Evolutionary conservation across 1,284 basidiomycete species (phyloP), one percentile per base, ranked within the genome.

Genomic region (Fomitiporia mediterranea): DNA sequence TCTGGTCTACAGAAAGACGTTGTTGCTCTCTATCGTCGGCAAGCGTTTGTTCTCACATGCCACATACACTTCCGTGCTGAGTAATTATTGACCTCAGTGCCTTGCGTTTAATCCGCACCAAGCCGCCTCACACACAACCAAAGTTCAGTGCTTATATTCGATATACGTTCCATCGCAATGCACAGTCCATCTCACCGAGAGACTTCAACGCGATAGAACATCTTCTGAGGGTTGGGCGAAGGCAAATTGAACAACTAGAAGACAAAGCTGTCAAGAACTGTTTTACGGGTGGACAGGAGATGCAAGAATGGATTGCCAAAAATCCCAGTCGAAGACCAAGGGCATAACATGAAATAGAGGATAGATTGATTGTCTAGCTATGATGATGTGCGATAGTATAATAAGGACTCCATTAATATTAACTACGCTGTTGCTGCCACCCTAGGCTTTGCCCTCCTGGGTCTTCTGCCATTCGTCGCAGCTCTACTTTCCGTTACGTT

Each of bases 1-100:
- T 88, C 86, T 2, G 87, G 87, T 11, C 71, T 89, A 21, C 88
- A 90, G 66, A 81, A 71, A 62, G 83, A 90, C 32, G 84, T 88
- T 15, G 69, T 90, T 27, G 73, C 78, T 11, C 73, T 90, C n/a
- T 90, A 90, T 64, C 76, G 85, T 71, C 77, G 86, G 87, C 84
- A 47, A 62, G 74, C 39, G 56, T 25, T 32, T 13, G 46, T 40
- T 44, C 15, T 54, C 40, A 15, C 28, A 15, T 27, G 40, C 13
- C 19, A 19, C 44, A 15, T 58, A 37, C 21, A 28, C 34, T 17
- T 21, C 19, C 6, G 9, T 30, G 19, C 44, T 38, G 19, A 32
- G 21, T 28, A 39, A 32, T 23, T 48, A 37, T 28, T 19, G 11
- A 39, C n/a, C 17, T 15, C 61, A 91, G 89, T 43, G 86, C 86